phyloP scores from a whole-genome alignment of 2,329 filamentous ascomycete species.

The Fusarium pilosicola region DNA sequence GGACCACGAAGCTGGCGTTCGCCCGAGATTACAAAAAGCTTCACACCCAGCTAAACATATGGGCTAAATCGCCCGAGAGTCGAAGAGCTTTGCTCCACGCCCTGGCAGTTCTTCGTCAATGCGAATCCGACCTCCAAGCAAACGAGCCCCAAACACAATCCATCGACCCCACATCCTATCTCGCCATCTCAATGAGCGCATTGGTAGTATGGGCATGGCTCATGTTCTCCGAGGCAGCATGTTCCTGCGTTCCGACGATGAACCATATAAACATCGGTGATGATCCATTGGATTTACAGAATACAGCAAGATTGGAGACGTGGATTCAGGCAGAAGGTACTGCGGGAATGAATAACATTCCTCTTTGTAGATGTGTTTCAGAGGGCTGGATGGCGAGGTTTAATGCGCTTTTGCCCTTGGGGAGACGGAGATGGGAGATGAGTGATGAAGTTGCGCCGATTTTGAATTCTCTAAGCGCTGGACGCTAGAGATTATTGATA shows the following conservation, averaged over 20 bases:
- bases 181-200: slow-evolving; percentile 46
- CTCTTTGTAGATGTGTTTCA: slow-evolving; percentile 46
- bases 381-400: slow-evolving; percentile 44
- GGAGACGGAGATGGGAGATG: slow-evolving; percentile 36
- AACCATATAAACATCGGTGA: slow-evolving; percentile 41
- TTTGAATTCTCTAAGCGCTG: slow-evolving; percentile 14
- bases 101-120: slow-evolving; percentile 45
- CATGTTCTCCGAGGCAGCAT: slow-evolving; percentile 41
- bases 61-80: slow-evolving; percentile 45
- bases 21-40: slow-evolving; percentile 35
- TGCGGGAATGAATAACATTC: slow-evolving; percentile 43
- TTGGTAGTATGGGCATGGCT: slow-evolving; percentile 52
- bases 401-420: slow-evolving; percentile 29
- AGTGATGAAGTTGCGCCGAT: slow-evolving; percentile 36
- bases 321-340: slow-evolving; percentile 44
- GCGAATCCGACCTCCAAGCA: slow-evolving; percentile 35
- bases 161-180: slow-evolving; percentile 49
- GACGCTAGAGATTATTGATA: slow-evolving; percentile 26
- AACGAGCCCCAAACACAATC: slow-evolving; percentile 25
- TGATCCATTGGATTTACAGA: slow-evolving; percentile 38
- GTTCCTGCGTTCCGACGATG: slow-evolving; percentile 42
- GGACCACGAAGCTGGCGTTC: slow-evolving; percentile 19
- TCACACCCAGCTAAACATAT: slow-evolving; percentile 39
- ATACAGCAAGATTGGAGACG: slow-evolving; percentile 39
- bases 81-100: slow-evolving; percentile 50